A percentile compares a stretch with the other conserved stretches of the same genome.
Conservation (phyloP, 108 stramenopile genomes). For the Epithemia pelagica region DNA sequence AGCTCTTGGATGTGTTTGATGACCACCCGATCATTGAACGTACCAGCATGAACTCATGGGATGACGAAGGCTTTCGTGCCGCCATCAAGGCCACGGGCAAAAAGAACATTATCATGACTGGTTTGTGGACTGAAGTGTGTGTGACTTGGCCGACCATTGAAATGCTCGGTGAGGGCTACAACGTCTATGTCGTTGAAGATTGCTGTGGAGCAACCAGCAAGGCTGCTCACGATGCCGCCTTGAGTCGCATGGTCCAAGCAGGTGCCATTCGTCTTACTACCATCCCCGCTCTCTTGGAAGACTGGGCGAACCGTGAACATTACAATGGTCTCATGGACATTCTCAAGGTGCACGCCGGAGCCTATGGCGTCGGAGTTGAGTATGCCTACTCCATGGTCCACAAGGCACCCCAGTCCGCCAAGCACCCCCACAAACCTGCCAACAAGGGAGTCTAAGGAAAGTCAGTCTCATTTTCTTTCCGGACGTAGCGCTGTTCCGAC, state of each 20-base stretch:
- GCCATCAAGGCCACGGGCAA: conserved; percentile 3
- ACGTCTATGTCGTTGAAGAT: conserved; percentile 1
- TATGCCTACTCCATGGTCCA: conserved; percentile 10
- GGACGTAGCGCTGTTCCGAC: too few relatives aligned
- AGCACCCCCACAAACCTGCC: not conserved
- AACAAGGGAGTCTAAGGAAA: not conserved
- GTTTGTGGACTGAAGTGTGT: not conserved
- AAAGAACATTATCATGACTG: conserved; percentile 9
- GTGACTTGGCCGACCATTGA: conserved; percentile 4
- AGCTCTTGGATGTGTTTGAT: conserved; percentile 6
- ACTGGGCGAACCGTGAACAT: conserved; percentile 3
- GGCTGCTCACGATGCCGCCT: conserved; percentile 6
- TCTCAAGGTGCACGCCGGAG: not conserved
- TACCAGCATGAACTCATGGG: not conserved
- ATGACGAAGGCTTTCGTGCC: conserved; percentile 7
- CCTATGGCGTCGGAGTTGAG: conserved; percentile 2
- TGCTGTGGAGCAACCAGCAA: conserved; percentile 2
- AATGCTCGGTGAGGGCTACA: conserved; percentile 6
- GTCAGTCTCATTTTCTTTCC: too few relatives aligned
- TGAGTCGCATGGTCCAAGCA: conserved; percentile 3
- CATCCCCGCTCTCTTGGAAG: conserved; percentile 4
- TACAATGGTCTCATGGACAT: not conserved
- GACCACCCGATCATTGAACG: not conserved
- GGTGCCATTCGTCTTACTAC: conserved; percentile 3
- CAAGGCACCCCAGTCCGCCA: conserved; percentile 2